Evolutionary conservation across 257 asterid species (phyloP).

Genomic region (Orobanche coerulescens): DNA sequence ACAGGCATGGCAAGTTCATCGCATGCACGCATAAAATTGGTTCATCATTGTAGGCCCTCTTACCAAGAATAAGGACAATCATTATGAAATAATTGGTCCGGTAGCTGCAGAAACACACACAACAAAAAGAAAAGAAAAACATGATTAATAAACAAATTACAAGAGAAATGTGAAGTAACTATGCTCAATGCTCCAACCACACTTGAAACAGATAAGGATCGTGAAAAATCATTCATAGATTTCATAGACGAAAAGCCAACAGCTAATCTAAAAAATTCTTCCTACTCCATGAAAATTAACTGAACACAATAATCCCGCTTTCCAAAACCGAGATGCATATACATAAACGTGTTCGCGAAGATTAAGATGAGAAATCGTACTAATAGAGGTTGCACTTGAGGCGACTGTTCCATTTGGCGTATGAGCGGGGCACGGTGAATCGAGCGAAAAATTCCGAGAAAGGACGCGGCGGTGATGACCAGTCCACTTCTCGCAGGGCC

Average conservation of each 20-base stretch:
- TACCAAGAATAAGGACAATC: slow-evolving; percentile 80
- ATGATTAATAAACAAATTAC: neutral
- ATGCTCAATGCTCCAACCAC: neutral
- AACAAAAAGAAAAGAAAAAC: neutral
- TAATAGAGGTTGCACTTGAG: slow-evolving; percentile 96
- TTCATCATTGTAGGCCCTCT: slow-evolving; percentile 18
- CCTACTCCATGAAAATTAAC: neutral
- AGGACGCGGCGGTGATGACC: slow-evolving; percentile 96
- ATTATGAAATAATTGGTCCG: slow-evolving; percentile 83
- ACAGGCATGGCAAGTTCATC: slow-evolving; percentile 9
- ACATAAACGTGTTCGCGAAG: neutral
- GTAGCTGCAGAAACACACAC: slow-evolving; percentile 65
- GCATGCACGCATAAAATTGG: neutral
- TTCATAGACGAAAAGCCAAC: slow-evolving; percentile 10
- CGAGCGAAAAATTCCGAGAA: slow-evolving; percentile 72
- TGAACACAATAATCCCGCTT: neutral
- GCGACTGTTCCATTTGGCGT: slow-evolving; percentile 87
- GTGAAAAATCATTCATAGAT: neutral
- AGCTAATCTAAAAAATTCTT: slow-evolving; percentile 9
- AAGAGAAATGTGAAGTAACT: neutral
- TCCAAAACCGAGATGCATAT: neutral
- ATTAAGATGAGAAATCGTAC: slow-evolving; percentile 33
- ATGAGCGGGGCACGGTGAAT: slow-evolving; percentile 77
- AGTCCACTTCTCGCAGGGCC: slow-evolving; percentile 88
- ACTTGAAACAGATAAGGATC: slow-evolving; percentile 5